Evolutionary conservation across 2,329 filamentous ascomycete genomes (phyloP).

Genomic region (Karstenula rhodostoma): DNA sequence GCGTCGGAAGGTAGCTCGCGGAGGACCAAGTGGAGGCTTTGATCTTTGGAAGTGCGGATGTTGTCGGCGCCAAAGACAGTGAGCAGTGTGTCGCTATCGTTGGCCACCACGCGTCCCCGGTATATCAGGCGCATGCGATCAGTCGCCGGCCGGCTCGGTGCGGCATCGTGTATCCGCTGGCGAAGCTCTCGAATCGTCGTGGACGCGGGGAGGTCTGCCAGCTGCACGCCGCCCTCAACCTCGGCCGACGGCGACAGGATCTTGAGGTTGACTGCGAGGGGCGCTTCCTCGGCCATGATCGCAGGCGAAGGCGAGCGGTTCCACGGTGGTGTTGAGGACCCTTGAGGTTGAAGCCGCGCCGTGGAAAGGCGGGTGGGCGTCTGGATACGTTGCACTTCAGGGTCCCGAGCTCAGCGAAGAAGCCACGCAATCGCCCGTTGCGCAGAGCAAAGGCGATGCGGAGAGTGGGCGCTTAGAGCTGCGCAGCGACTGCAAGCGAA

Average conservation of each 20-base stretch:
- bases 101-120: slow-evolving; percentile 61
- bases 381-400: slow-evolving; percentile 44
- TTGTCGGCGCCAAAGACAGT: slow-evolving; percentile 60
- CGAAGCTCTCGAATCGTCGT: slow-evolving; percentile 63
- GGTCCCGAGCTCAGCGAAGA: background rate
- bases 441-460: background rate
- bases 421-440: background rate
- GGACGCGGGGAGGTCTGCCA: slow-evolving; percentile 41
- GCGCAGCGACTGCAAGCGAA: too few species aligned
- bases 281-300: slow-evolving; percentile 36
- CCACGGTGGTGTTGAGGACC: slow-evolving; percentile 3
- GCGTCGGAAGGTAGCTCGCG: slow-evolving; percentile 39
- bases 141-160: slow-evolving; percentile 51
- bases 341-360: too few species aligned
- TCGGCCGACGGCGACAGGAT: slow-evolving; percentile 51
- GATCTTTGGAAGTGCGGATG: slow-evolving; percentile 46
- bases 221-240: slow-evolving; percentile 43
- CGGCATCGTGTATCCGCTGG: slow-evolving; percentile 57
- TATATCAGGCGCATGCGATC: slow-evolving; percentile 66
- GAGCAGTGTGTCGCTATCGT: slow-evolving; percentile 58
- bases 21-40: slow-evolving; percentile 50
- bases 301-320: background rate
- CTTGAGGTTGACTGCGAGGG: slow-evolving; percentile 45
- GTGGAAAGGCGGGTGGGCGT: slow-evolving; percentile 17
- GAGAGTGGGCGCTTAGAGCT: background rate